phyloP scores from a whole-genome alignment of 108 stramenopile species.

The Aurantiochytrium sp. region DNA sequence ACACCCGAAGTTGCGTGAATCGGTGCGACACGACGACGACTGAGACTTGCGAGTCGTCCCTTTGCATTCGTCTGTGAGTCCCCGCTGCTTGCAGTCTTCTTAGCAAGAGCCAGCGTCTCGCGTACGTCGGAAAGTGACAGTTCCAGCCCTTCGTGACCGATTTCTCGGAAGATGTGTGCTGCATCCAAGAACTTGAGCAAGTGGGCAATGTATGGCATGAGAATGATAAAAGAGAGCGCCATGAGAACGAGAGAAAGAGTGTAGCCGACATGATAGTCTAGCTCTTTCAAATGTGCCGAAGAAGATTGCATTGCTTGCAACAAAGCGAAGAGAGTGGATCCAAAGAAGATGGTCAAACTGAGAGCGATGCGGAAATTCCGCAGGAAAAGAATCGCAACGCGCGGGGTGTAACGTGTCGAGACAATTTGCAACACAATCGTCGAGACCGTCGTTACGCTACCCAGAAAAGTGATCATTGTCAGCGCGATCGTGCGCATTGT shows the following conservation, averaged over 20 bases:
- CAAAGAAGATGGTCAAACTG: neutral
- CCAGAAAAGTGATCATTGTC: neutral
- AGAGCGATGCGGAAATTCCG: neutral
- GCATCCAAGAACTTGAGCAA: neutral
- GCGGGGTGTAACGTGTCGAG: constrained; percentile 4
- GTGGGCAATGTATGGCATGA: constrained; percentile 5
- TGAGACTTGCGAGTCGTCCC: neutral
- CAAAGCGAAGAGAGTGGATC: neutral
- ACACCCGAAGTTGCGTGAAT: neutral
- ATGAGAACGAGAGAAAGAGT: neutral
- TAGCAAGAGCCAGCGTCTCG: no score
- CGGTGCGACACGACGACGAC: neutral
- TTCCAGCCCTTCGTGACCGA: neutral
- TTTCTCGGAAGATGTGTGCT: neutral
- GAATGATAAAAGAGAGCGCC: neutral
- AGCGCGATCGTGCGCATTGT: neutral
- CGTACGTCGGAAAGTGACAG: neutral
- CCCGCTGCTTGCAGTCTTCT: no score
- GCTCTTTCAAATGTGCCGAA: neutral
- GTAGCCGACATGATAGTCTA: neutral
- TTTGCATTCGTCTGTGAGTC: neutral
- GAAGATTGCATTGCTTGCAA: neutral
- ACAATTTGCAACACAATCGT: neutral
- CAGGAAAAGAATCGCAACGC: neutral
- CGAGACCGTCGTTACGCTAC: neutral